A percentile compares a stretch with the other conserved stretches of the same genome.
phyloP scores from a whole-genome alignment of 2,329 filamentous ascomycete species.

The Paraphaeosphaeria sporulosa region DNA sequence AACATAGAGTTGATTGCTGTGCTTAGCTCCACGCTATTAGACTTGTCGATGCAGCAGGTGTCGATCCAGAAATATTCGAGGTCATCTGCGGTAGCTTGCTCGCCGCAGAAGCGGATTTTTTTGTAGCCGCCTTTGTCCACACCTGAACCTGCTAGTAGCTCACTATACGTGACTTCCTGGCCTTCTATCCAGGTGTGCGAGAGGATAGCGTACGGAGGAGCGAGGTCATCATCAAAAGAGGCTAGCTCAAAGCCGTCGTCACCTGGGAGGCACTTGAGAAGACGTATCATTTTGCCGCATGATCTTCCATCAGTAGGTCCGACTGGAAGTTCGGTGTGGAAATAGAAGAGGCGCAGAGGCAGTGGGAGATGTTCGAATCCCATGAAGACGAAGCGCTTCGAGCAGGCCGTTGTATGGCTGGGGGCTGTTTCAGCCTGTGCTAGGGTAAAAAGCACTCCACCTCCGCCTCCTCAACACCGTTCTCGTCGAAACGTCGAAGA shows the following conservation, averaged over 20 bases:
- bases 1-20: constrained; percentile 1
- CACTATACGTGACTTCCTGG: constrained; percentile 15
- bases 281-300: background rate
- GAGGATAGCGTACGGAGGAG: constrained; percentile 16
- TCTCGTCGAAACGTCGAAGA: background rate
- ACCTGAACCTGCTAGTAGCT: constrained; percentile 9
- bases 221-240: background rate
- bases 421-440: background rate
- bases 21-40: background rate
- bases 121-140: constrained; percentile 12
- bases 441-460: background rate
- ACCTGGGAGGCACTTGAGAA: background rate
- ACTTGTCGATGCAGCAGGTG: constrained; percentile 13
- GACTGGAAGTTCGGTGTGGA: background rate
- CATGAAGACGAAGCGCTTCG: background rate
- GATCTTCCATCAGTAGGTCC: background rate
- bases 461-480: background rate
- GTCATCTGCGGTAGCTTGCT: constrained; percentile 7
- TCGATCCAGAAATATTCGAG: constrained; percentile 13
- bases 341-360: background rate
- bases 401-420: background rate
- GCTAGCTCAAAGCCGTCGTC: background rate
- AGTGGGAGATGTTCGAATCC: background rate
- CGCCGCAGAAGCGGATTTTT: constrained; percentile 34
- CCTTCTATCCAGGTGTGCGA: constrained; percentile 18